A percentile compares a stretch with the other conserved stretches of the same genome.
Conservation (phyloP, 805 yeast species). For the Candida ovalis region DNA sequence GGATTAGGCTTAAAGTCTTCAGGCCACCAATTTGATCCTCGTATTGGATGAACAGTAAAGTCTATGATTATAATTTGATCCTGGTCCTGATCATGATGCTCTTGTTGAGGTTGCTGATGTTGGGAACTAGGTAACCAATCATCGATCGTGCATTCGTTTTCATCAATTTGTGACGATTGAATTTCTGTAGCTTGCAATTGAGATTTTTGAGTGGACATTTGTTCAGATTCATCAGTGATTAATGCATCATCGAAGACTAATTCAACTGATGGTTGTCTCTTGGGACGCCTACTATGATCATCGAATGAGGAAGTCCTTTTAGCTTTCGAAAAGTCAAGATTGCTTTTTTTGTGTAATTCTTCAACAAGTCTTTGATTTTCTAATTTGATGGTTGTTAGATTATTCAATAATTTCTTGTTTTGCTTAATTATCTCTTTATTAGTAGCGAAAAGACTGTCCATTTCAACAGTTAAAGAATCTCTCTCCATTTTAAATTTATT, state of each 20-base stretch:
- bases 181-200: neutral
- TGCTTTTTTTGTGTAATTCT: neutral
- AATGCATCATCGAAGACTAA: neutral
- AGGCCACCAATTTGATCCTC: conserved; percentile 31
- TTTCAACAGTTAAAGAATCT: conserved; percentile 4
- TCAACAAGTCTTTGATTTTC: neutral
- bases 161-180: neutral
- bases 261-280: neutral
- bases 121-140: neutral
- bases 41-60: conserved; percentile 24
- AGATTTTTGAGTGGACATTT: neutral
- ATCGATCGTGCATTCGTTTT: neutral
- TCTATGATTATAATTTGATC: conserved; percentile 13
- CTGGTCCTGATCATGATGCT: too few relatives aligned
- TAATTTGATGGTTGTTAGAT: neutral
- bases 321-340: neutral
- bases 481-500: neutral
- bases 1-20: conserved; percentile 36
- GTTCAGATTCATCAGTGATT: neutral
- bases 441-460: neutral
- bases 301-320: neutral
- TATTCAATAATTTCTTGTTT: neutral
- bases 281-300: neutral
- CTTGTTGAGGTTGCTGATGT: neutral
- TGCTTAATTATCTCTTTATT: neutral